Conservation (phyloP, 2,329 filamentous ascomycete species). For the Hypocrella siamensis region DNA sequence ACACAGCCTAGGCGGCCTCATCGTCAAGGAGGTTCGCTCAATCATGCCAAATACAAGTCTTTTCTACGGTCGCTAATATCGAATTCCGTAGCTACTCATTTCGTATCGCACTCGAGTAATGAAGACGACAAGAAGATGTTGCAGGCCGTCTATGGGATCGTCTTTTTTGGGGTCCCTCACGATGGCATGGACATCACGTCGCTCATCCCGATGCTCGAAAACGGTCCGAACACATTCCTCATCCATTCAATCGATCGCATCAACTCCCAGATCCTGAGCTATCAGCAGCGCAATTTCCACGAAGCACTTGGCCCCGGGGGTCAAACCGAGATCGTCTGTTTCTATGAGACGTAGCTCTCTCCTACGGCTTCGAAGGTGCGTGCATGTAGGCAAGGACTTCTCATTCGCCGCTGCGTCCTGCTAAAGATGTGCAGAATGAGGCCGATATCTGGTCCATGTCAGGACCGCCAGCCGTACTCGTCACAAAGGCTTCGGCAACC, state of each 20-base stretch:
- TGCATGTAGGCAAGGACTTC: no score
- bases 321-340: no score
- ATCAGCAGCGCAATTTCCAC: no score
- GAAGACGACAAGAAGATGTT: constrained; percentile 1
- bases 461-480: constrained; percentile 8
- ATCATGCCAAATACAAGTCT: no score
- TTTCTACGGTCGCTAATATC: background rate
- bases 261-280: no score
- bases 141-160: constrained; percentile 2
- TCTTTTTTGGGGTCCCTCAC: constrained; percentile 6
- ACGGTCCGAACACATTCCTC: constrained; percentile 4
- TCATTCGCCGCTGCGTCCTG: background rate
- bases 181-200: constrained; percentile 5
- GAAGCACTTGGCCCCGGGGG: no score
- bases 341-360: no score
- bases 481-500: constrained; percentile 10
- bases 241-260: constrained; percentile 4
- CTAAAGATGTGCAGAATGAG: constrained; percentile 4
- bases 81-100: background rate
- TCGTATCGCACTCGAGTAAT: background rate
- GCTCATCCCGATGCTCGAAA: constrained; percentile 3
- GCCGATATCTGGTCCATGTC: constrained; percentile 9
- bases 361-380: no score
- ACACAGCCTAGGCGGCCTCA: constrained; percentile 1
- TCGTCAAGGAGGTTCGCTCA: constrained; percentile 4